Evolutionary conservation across 2,329 filamentous ascomycete species (phyloP).

Genomic region (Ophiostoma montium): DNA sequence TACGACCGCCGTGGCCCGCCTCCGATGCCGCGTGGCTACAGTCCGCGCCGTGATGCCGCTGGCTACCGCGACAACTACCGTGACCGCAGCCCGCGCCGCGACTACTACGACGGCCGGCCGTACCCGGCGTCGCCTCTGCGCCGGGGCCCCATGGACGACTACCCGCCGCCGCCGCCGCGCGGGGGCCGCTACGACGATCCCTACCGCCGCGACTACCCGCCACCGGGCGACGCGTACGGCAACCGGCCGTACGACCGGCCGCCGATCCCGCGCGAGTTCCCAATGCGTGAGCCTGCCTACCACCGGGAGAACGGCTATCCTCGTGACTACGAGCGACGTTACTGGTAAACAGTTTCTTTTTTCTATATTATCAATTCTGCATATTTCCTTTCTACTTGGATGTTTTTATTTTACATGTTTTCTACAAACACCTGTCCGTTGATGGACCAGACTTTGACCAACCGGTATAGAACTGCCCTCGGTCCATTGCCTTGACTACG

Average conservation of each 20-base stretch:
- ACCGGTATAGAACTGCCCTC: slow-evolving; percentile 5
- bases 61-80: slow-evolving; percentile 60
- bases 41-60: slow-evolving; percentile 50
- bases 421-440: background rate
- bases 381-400: background rate
- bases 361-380: background rate
- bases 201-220: slow-evolving; percentile 56
- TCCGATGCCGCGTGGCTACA: slow-evolving; percentile 46
- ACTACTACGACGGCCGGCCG: slow-evolving; percentile 75
- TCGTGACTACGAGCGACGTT: slow-evolving; percentile 23
- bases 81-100: slow-evolving; percentile 70
- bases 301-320: slow-evolving; percentile 32
- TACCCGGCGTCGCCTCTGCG: slow-evolving; percentile 74
- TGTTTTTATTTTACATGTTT: background rate
- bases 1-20: slow-evolving; percentile 70
- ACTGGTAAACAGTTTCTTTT: slow-evolving; percentile 14
- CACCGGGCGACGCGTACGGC: slow-evolving; percentile 46
- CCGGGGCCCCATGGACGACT: slow-evolving; percentile 62
- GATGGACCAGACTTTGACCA: slow-evolving; percentile 3
- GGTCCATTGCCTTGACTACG: background rate
- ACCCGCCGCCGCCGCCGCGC: slow-evolving; percentile 46
- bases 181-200: slow-evolving; percentile 54
- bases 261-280: slow-evolving; percentile 22
- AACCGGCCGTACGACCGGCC: slow-evolving; percentile 43
- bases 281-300: slow-evolving; percentile 34